Evolutionary conservation across 2,329 filamentous ascomycete species (phyloP), one percentile per base, ranked within the genome.

Genomic region (Penicillium sp.): DNA sequence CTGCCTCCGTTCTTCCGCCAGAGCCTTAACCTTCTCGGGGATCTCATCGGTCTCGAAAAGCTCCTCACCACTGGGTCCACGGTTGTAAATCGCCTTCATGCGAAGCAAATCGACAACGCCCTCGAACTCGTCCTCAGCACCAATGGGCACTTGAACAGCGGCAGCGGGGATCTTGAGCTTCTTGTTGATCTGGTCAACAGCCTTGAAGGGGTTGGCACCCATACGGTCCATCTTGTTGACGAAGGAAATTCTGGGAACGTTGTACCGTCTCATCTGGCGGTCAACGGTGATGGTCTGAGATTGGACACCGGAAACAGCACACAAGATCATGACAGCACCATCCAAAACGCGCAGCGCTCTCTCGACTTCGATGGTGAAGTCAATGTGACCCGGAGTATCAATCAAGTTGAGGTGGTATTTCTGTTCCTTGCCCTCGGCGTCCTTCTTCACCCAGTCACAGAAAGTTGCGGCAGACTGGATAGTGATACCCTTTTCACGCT

Each of bases 201-300:
- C 90, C 73, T 95, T 96, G 82, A 90, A 98, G 8, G 93, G 93
- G 68, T 98, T 97, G 57, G 93, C 88, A 53, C 93, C 93, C 86
- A 96, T 96, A 58, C 93, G 85, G 67, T 98, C 93, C 91, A 98
- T 97, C 79, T 98, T 98, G 77, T 98, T 98, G 68, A 98, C 83
- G 65, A 98, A 98, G 48, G 87, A 95, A 69, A 98, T 84, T 61
- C 93, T 81, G 53, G 93, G 93, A 55, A 98, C 84, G 66, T 97
- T 91, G 77, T 98, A 98, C 60, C 93, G 84, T 75, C 89, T 88
- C 93, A 98, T 98, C 75, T 98, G 93, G 61, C 93, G 82, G 70
- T 98, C 90, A 57, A 98, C 93, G 1, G 93, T 98, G 62, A 96
- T 96, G 19, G 93, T 98, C 74, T 98, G 93, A 66, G 85, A 91